phyloP scores from a whole-genome alignment of 1,284 basidiomycete genomes.

The Trametes sp. region DNA sequence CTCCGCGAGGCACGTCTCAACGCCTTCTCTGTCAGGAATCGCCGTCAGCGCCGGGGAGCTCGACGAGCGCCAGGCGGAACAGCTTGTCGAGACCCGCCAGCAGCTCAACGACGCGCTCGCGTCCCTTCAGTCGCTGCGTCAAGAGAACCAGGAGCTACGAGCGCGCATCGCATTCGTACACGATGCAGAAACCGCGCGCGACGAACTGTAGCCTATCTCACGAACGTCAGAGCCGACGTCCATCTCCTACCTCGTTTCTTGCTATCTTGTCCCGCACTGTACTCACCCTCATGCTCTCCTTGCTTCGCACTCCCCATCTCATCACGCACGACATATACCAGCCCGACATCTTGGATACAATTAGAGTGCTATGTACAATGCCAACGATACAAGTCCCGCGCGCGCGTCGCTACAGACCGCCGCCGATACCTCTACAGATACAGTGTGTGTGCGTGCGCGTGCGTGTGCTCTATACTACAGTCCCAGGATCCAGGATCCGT shows the following conservation, averaged over 20 bases:
- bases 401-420: conserved; percentile 1
- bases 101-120: conserved; percentile 52
- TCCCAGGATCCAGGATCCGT: not conserved
- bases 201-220: conserved; percentile 5
- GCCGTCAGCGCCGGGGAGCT: conserved; percentile 79
- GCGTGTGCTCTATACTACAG: conserved; percentile 9
- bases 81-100: conserved; percentile 54
- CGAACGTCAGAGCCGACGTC: too few species aligned
- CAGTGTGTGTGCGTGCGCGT: too few species aligned
- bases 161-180: conserved; percentile 41
- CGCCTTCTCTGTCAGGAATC: conserved; percentile 57
- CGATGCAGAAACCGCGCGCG: not conserved
- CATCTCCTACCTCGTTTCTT: not conserved
- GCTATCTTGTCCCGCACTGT: not conserved
- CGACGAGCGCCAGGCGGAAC: conserved; percentile 57
- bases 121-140: conserved; percentile 41
- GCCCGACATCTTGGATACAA: not conserved
- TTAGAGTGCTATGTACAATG: conserved; percentile 12
- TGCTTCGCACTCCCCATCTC: not conserved
- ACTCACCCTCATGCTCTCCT: not conserved
- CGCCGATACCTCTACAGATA: not conserved
- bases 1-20: conserved; percentile 4
- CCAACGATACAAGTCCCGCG: not conserved
- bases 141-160: conserved; percentile 50
- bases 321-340: not conserved